Conservation (phyloP, 192 early-diverging fungal species). For the Kappamyces sp. region DNA sequence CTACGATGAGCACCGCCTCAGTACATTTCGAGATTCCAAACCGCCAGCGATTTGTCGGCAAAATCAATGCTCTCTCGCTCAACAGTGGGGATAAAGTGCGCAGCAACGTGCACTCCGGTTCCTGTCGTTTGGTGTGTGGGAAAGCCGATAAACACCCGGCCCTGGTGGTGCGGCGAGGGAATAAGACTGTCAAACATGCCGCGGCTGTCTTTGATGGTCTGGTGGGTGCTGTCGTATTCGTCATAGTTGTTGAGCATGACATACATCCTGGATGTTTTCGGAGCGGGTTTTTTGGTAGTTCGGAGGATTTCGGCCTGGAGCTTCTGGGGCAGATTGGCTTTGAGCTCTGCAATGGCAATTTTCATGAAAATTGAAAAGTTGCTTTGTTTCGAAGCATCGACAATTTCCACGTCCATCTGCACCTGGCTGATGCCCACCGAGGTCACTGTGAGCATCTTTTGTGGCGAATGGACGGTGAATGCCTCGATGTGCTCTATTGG, state of each 20-base stretch:
- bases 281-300: conserved; percentile 81
- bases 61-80: conserved; percentile 88
- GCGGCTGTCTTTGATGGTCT: conserved; percentile 36
- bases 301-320: conserved; percentile 73
- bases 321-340: conserved; percentile 44
- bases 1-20: too few relatives aligned
- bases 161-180: conserved; percentile 65
- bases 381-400: conserved; percentile 24
- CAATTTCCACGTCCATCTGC: conserved; percentile 40
- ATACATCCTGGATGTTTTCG: conserved; percentile 58
- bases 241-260: conserved; percentile 69
- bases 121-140: conserved; percentile 90
- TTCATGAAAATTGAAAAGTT: conserved; percentile 61
- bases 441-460: conserved; percentile 64
- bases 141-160: conserved; percentile 76
- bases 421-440: conserved; percentile 52
- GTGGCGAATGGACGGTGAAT: conserved; percentile 53
- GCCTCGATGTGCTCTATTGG: conserved; percentile 39
- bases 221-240: conserved; percentile 62
- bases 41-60: conserved; percentile 68
- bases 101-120: conserved; percentile 68
- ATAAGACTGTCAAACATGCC: conserved; percentile 70
- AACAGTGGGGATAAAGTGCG: conserved; percentile 84
- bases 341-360: conserved; percentile 56
- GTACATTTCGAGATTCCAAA: conserved; percentile 79